Evolutionary conservation across 805 yeast species (phyloP).

Genomic region (Kodamaea neixiangensis): DNA sequence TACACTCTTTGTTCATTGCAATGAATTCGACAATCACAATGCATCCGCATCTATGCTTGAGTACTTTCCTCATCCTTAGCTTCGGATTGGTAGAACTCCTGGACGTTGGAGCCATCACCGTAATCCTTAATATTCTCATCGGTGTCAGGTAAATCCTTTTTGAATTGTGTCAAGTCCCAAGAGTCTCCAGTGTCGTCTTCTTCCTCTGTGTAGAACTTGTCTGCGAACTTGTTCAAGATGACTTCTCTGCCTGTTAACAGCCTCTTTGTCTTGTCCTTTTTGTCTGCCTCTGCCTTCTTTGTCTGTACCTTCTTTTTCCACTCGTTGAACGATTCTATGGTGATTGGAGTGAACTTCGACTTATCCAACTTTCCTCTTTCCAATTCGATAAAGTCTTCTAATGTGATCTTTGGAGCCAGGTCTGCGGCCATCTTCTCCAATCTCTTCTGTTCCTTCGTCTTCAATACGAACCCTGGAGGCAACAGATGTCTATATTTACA

Average conservation of each 20-base stretch:
- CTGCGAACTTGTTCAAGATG: conserved; percentile 58
- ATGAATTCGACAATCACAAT: not conserved
- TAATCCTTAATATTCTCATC: conserved; percentile 60
- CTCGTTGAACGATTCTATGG: conserved; percentile 70
- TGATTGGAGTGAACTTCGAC: conserved; percentile 80
- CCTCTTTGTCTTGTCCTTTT: conserved; percentile 43
- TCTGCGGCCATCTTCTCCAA: conserved; percentile 84
- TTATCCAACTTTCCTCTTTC: conserved; percentile 85
- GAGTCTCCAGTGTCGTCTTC: conserved; percentile 40
- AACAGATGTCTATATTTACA: conserved; percentile 95
- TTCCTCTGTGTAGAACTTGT: conserved; percentile 55
- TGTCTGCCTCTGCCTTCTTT: conserved; percentile 46
- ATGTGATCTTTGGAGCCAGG: conserved; percentile 82
- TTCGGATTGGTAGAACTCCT: conserved; percentile 19
- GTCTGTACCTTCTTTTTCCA: conserved; percentile 79
- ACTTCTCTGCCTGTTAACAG: conserved; percentile 69
- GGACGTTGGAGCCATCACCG: conserved; percentile 61
- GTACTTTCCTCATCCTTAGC: conserved; percentile 4
- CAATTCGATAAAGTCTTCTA: conserved; percentile 94
- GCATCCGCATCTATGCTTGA: conserved; percentile 1
- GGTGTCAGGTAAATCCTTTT: conserved; percentile 51
- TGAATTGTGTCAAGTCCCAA: conserved; percentile 60
- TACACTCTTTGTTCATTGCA: not conserved
- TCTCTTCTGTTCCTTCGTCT: conserved; percentile 94
- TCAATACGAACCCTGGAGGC: conserved; percentile 95